Percentiles rank a stretch among this genome's conserved stretches.
These are phyloP conservation scores for Trypanosoma congolense DNA, from an alignment of 208 protist genomes.

Conservation along the genomic window DNA sequence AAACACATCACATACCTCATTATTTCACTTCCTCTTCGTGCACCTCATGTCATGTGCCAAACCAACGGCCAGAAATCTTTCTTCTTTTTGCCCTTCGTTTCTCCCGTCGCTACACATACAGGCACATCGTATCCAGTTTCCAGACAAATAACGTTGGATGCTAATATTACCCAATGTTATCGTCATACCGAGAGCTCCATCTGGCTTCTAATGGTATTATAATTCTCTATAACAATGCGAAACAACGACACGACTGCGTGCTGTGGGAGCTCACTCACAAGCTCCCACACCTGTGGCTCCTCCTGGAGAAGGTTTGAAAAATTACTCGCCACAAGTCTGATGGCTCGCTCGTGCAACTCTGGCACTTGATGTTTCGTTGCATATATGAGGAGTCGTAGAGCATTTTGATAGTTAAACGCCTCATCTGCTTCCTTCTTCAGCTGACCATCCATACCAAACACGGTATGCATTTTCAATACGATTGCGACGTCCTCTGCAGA, in stretches of 20 bases:
- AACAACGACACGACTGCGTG: slow-evolving; percentile 71
- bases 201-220: neutral
- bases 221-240: slow-evolving; percentile 67
- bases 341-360: slow-evolving; percentile 76
- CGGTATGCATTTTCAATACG: slow-evolving; percentile 77
- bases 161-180: too few species aligned
- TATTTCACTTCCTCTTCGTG: too few species aligned
- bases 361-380: slow-evolving; percentile 77
- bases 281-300: slow-evolving; percentile 81
- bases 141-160: too few species aligned
- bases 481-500: slow-evolving; percentile 81
- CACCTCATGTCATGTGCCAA: too few species aligned
- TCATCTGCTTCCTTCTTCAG: slow-evolving; percentile 81
- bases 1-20: too few species aligned
- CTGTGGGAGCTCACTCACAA: slow-evolving; percentile 78
- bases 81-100: too few species aligned
- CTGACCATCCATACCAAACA: slow-evolving; percentile 80
- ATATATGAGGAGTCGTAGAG: slow-evolving; percentile 77
- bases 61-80: too few species aligned
- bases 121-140: too few species aligned
- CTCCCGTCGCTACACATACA: too few species aligned
- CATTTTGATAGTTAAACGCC: slow-evolving; percentile 61
- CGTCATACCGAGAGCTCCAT: too few species aligned
- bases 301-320: slow-evolving; percentile 56
- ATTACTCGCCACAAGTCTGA: slow-evolving; percentile 60